Conservation (phyloP, 164 flowering plant genomes). For the Nymphaea colorata region DNA sequence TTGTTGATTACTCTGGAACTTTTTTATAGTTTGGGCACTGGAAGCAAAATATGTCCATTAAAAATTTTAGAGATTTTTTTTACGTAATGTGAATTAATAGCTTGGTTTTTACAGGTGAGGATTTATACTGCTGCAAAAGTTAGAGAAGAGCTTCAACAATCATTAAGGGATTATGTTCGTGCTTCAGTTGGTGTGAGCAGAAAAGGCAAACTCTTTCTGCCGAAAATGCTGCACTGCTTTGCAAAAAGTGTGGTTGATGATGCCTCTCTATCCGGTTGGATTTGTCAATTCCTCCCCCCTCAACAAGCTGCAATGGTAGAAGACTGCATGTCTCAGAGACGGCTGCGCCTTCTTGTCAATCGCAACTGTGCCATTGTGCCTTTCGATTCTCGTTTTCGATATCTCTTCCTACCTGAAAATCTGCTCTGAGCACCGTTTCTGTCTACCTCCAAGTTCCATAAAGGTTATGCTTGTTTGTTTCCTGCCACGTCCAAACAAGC, state of each 20-base stretch:
- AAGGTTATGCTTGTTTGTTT: background rate
- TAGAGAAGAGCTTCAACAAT: slow-evolving; percentile 48
- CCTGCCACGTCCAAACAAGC: background rate
- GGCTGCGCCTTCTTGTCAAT: slow-evolving; percentile 43
- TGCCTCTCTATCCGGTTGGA: slow-evolving; percentile 47
- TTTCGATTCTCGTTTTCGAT: slow-evolving; percentile 66
- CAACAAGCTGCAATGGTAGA: slow-evolving; percentile 58
- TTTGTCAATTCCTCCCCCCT: slow-evolving; percentile 47
- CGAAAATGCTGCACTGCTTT: slow-evolving; percentile 63
- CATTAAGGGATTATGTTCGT: slow-evolving; percentile 50
- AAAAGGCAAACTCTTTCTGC: slow-evolving; percentile 61
- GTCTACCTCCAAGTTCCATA: background rate
- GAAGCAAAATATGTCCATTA: too few species aligned
- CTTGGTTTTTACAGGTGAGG: slow-evolving; percentile 40
- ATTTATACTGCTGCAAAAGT: slow-evolving; percentile 50
- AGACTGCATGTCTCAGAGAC: slow-evolving; percentile 43
- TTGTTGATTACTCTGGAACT: too few species aligned
- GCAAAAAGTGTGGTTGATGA: slow-evolving; percentile 45
- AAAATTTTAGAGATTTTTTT: too few species aligned
- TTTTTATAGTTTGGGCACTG: too few species aligned
- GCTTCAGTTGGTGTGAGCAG: slow-evolving; percentile 68
- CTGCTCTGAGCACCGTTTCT: background rate
- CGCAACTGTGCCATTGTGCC: slow-evolving; percentile 55
- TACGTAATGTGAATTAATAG: background rate
- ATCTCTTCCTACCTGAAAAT: slow-evolving; percentile 42